Conservation (phyloP, 345 rosid species). For the Hypericum androsaemum region DNA sequence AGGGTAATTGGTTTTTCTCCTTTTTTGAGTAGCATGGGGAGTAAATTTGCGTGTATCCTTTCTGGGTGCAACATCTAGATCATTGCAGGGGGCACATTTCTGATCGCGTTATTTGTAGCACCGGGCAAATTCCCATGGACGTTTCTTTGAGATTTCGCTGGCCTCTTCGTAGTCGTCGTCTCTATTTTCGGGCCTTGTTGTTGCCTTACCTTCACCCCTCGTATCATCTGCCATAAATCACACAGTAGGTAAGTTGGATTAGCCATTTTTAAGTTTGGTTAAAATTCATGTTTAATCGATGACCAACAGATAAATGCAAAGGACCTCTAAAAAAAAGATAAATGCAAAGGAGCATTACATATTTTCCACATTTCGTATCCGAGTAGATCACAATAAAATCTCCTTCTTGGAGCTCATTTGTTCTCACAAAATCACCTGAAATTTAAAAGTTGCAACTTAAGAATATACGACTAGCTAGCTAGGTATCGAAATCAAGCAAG, state of each 20-base stretch:
- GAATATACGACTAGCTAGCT: not conserved
- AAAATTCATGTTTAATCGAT: not conserved
- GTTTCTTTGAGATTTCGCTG: slow-evolving; percentile 60
- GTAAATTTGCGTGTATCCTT: no score
- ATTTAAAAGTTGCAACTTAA: not conserved
- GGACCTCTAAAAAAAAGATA: not conserved
- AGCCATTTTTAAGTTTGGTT: not conserved
- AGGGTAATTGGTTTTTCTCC: no score
- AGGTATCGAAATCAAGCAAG: not conserved
- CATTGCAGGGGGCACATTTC: not conserved
- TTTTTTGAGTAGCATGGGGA: no score
- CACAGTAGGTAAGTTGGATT: not conserved
- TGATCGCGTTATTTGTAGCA: not conserved
- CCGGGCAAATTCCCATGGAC: slow-evolving; percentile 24
- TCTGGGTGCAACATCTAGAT: no score
- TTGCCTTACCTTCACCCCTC: slow-evolving; percentile 97
- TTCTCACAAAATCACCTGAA: slow-evolving; percentile 83
- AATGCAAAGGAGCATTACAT: slow-evolving; percentile 32
- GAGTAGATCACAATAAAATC: slow-evolving; percentile 97
- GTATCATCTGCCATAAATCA: slow-evolving; percentile 42
- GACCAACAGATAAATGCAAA: not conserved
- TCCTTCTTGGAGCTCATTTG: slow-evolving; percentile 96
- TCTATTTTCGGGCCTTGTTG: slow-evolving; percentile 47
- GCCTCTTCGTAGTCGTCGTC: slow-evolving; percentile 29
- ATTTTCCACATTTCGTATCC: slow-evolving; percentile 88